These are phyloP conservation scores for Penicillium ochrochloron DNA, from an alignment of 495 filamentous ascomycete species.

Conservation along the genomic window DNA sequence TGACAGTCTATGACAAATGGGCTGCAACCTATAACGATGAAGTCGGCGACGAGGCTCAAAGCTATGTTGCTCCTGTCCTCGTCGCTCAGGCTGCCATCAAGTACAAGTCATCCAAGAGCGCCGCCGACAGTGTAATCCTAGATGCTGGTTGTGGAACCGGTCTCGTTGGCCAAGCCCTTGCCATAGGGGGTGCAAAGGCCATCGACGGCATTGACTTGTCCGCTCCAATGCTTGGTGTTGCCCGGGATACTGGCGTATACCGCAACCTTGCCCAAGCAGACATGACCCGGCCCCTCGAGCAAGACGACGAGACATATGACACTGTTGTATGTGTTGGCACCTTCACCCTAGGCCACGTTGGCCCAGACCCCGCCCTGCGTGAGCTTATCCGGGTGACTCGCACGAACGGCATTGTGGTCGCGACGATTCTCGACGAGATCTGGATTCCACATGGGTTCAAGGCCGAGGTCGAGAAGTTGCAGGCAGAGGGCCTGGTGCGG, in stretches of 20 bases:
- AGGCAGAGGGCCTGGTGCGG: constrained; percentile 32
- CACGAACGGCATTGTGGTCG: constrained; percentile 44
- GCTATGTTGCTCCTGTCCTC: constrained; percentile 47
- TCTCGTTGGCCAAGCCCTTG: constrained; percentile 45
- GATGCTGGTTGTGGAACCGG: constrained; percentile 57
- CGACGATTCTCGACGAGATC: constrained; percentile 48
- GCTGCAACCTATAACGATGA: constrained; percentile 50
- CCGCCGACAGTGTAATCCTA: constrained; percentile 36
- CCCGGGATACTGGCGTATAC: constrained; percentile 46
- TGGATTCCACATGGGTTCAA: constrained; percentile 46
- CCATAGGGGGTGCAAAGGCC: constrained; percentile 28
- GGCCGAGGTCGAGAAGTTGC: constrained; percentile 42
- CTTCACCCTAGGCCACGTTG: constrained; percentile 53
- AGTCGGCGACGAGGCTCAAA: constrained; percentile 40
- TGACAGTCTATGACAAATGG: constrained; percentile 51
- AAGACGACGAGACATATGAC: constrained; percentile 43
- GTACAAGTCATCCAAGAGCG: constrained; percentile 21
- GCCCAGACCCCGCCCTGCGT: constrained; percentile 44
- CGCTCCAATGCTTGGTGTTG: constrained; percentile 47
- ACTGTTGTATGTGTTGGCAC: constrained; percentile 52
- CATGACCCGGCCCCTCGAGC: constrained; percentile 39
- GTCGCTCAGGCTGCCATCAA: constrained; percentile 39
- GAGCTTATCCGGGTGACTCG: constrained; percentile 49
- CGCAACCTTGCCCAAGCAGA: constrained; percentile 42
- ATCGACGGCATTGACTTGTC: constrained; percentile 53